Evolutionary conservation across 2,329 filamentous ascomycete genomes (phyloP).

Genomic region (Clonostachys solani): DNA sequence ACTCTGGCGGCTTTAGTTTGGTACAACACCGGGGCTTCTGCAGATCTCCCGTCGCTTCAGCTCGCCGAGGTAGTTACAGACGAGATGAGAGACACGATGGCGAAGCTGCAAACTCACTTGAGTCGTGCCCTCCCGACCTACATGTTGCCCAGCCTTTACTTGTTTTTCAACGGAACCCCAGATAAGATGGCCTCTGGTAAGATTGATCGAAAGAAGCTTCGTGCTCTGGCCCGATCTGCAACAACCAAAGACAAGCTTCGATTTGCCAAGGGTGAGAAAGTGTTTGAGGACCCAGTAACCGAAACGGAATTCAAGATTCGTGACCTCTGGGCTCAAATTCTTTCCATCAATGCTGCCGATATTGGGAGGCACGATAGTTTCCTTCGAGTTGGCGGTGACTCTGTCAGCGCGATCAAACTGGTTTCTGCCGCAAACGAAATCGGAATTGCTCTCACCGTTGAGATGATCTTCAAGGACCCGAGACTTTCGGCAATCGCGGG

Average conservation of each 20-base stretch:
- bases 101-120: no score
- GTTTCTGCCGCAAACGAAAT: conserved; percentile 1
- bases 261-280: neutral
- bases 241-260: neutral
- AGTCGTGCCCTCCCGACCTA: neutral
- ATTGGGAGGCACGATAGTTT: conserved; percentile 6
- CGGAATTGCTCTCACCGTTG: neutral
- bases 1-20: neutral
- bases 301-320: neutral
- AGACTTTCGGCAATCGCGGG: neutral
- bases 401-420: conserved; percentile 5
- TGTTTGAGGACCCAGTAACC: neutral
- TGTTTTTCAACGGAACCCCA: conserved; percentile 17
- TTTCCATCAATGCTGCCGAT: neutral
- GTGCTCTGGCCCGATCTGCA: neutral
- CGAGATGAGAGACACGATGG: neutral
- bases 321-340: conserved; percentile 1
- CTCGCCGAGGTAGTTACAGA: neutral
- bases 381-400: conserved; percentile 9
- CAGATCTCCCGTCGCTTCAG: neutral
- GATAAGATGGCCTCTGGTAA: conserved; percentile 10
- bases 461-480: conserved; percentile 1
- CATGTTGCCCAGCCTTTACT: conserved; percentile 18
- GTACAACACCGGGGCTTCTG: neutral
- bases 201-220: neutral